Evolutionary conservation across 257 asterid genomes (phyloP), one percentile per base, ranked within the genome.

Genomic region (Scutellaria minor): DNA sequence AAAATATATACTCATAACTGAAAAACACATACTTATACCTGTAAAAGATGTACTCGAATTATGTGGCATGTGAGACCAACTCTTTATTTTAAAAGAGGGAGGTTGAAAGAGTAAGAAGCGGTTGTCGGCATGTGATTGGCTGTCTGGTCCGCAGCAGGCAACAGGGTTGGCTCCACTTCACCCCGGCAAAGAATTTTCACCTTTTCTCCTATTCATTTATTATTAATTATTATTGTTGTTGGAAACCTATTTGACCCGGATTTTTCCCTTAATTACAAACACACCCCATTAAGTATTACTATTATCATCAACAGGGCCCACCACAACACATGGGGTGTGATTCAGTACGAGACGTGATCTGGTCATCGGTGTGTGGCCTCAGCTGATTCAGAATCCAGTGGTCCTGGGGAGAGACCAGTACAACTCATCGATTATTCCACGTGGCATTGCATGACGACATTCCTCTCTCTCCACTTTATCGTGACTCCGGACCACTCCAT

Each of bases 121-220:
- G 64, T 5, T 66, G 83, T 79, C 58, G 77, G 73, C 74, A 65
- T 75, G 83, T 76, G 72, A 72, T 83, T 80, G 88, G 87, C 78
- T 83, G 91, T 88, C 85, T 82, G 87, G 78, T 81, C 73, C 83
- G 81, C 81, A 61, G 78, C 91, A 75, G 78, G 87, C 86, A 83
- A 66, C 86, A 80, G 66, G 73, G 75, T 78, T 81, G 89, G 92
- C 87, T 85, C 81, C 72, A 73, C 74, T 81, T 75, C 79, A 78
- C 72, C 88, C 86, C 85, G 83, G 89, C 89, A 84, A 35, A 53
- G 52, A 68, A 73, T 75, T 74, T 70, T 64, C 58, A 27, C 11
- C 7, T 51, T 31, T 52, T 69, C 7, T 14, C 50, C 39, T 12
- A 5, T 8, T 51, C 15, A 52, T 6, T 20, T 14, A 7, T 47